Base-by-base conservation (phyloP, 1,284 basidiomycete species). In the Uromyces viciae-fabae region DNA sequence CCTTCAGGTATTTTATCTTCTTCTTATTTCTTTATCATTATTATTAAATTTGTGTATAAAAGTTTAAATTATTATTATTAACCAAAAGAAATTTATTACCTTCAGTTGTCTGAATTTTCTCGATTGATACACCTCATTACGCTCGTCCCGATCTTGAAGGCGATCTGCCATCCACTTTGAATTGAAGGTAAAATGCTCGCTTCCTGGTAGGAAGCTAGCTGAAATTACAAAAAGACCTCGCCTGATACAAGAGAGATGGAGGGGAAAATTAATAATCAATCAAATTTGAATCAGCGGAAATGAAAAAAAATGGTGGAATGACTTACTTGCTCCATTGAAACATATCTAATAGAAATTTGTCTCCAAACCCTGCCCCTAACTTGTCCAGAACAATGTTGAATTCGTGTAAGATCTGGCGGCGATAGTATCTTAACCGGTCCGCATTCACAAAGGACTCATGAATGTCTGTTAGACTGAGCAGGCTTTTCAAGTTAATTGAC, bases 291-390 rank as follows among this genome's bases (percentile, higher is more conserved):
- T n/a, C n/a, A n/a, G n/a, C n/a, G n/a, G n/a, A n/a, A n/a, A n/a
- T n/a, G n/a, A n/a, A n/a, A n/a, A n/a, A n/a, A n/a, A n/a, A n/a
- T n/a, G n/a, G n/a, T n/a, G n/a, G 9, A 52, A 46, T 11, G 4
- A 46, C 69, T 72, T 22, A 72, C 69, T 52, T 8, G 46, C 19
- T 38, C 69, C 69, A 72, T 8, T 54, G 22, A 38, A 52, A 49
- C 42, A 72, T 72, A 25, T 54, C n/a, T 14, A 4, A 3, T 7
- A 56, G n/a, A 28, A 56, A 56, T 22, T 56, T 56, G 31, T 56
- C 54, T n/a, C 25, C 25, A 11, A 38, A 19, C 2, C 71, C 31
- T 0, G 46, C 25, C 11, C 54, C 54, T 25, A 5, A 14, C 38
- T 56, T 73, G 11, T 36, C 42, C 0, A 49, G 49, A 7, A 38